Evolutionary conservation across 1,284 basidiomycete species (phyloP), one percentile per base, ranked within the genome.

Genomic region (Pascua sp.): DNA sequence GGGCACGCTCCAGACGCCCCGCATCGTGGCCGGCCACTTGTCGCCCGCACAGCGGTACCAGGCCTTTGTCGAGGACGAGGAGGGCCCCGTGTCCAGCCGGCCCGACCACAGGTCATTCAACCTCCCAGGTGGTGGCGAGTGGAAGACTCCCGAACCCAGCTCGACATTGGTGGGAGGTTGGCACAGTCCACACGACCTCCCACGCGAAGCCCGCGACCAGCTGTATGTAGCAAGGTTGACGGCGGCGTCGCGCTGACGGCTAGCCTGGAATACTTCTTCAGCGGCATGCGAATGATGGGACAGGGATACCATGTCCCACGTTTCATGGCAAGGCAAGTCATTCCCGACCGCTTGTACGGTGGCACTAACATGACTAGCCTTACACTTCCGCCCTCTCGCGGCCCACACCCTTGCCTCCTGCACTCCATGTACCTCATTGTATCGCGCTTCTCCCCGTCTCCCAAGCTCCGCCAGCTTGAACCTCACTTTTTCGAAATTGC

Each of bases 371-470:
- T 32, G 42, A 17, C 12, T n/a, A 38, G 68, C 45, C 65, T 75
- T 11, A 56, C 68, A 0, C 55, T 72, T 1, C 69, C 71, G 1
- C 54, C 62, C 2, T 48, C 64, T 8, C 68, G 68, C 43, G 65
- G 71, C 11, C 72, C 72, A 0, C 72, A 75, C 46, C 71, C 69
- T 1, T 73, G 70, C 48, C 63, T 75, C 0, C 57, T 73, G 2
- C 68, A 75, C 60, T 59, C 72, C 1, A 75, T 75, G 69, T 75
- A 75, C 51, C 64, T 69, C 13, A 45, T 72, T 12, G 69, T 68
- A 0, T 67, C 69, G 0, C 55, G 62, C 42, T 60, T 67, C 36
- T 71, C 73, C 17, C 53, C 67, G 2, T 65, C 66, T 8, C 58
- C 58, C 2, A 50, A 66, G 2, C 70, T 75, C 38, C 56, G 65